Base-by-base conservation (phyloP, 2,329 filamentous ascomycete genomes). In the Fusarium nelsonii region DNA sequence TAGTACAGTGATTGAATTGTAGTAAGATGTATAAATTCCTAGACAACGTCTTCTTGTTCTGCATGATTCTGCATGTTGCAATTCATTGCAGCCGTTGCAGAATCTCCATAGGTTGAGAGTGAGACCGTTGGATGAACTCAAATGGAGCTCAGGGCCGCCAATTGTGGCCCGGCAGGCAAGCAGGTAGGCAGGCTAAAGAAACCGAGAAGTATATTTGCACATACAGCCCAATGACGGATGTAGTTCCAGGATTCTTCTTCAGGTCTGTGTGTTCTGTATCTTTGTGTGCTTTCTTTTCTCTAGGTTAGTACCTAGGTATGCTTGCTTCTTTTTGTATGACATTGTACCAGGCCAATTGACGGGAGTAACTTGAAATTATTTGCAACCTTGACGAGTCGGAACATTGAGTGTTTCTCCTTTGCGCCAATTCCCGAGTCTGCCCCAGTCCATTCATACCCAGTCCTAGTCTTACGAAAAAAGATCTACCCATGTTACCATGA, bases 401-500 rank as follows among this genome's bases (percentile, higher is more conserved):
- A 53, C 48, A 61, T 69, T 55, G 41, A 55, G 45, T 65, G 54
- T 68, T 59, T 65, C 49, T 61, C 43, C 43, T 33, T 52, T 63
- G 32, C 43, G 43, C 62, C 37, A 33, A 57, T 49, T 63, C 59
- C 43, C 49, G 32, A 65, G 64, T 60, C 49, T 23, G 23, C 23
- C 43, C 16, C 5, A 40, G 26, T 23, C 4, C 23, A 23, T 23
- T n/a, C 40, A n/a, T n/a, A n/a, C n/a, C 43, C 34, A 41, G 32
- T 23, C 33, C 33, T 63, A 30, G 23, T 45, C 7, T 18, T 32
- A 41, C 16, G 34, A 43, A 53, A 56, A 52, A 32, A 50, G 48
- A 50, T 50, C 48, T 50, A 50, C 23, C 48, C 48, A 39, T 50
- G 48, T 16, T 28, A 39, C 34, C 16, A 28, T 28, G 34, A 50